These are phyloP conservation scores for Metschnikowia peoriensis DNA, from an alignment of 805 yeast genomes.

Conservation along the genomic window DNA sequence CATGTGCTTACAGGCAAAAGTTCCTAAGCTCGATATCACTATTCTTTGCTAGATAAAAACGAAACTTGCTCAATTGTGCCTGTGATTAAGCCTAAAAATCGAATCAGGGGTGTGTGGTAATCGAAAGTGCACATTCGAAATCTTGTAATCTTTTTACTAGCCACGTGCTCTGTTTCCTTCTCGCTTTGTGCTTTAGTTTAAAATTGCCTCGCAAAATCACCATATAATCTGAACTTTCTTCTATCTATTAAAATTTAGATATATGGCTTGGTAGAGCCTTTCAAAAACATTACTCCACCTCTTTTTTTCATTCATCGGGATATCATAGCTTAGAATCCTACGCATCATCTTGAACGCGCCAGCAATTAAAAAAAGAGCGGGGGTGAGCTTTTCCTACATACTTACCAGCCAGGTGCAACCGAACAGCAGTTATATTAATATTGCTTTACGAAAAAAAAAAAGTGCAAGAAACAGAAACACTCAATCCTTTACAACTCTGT, in stretches of 20 bases:
- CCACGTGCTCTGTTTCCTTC: not conserved
- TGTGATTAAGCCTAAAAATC: too few species aligned
- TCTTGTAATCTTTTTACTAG: not conserved
- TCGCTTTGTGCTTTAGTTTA: not conserved
- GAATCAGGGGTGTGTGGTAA: too few species aligned
- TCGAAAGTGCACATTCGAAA: too few species aligned
- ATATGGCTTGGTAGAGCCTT: too few species aligned
- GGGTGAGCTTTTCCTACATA: conserved; percentile 11
- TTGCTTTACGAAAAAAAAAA: not conserved
- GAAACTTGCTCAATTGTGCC: not conserved
- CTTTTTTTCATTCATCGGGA: not conserved
- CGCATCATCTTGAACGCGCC: not conserved
- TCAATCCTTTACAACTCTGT: not conserved
- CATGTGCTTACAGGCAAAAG: not conserved
- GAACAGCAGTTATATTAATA: conserved; percentile 3
- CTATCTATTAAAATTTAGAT: too few species aligned
- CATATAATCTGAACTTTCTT: too few species aligned
- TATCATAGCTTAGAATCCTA: not conserved
- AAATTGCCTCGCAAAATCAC: not conserved
- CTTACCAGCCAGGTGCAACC: conserved; percentile 4
- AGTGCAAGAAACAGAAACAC: not conserved
- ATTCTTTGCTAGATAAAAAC: not conserved
- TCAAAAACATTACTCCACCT: not conserved
- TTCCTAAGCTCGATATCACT: not conserved
- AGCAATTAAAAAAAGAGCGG: not conserved